Evolutionary conservation across 768 basidiomycete species (phyloP), one percentile per base, ranked within the genome.

Genomic region (Dioszegia crocea): DNA sequence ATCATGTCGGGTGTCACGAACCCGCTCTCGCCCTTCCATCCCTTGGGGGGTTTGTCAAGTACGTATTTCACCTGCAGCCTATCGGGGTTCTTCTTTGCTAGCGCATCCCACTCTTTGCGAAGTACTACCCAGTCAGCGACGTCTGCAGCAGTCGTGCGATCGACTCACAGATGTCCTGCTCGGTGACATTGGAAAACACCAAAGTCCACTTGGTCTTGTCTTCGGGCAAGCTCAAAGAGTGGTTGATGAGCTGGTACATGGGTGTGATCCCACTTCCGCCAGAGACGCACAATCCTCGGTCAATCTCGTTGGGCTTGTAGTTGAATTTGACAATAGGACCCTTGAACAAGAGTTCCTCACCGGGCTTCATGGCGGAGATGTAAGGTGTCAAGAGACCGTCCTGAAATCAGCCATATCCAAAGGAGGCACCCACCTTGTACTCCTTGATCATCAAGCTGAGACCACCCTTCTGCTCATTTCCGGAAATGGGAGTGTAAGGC

Each of bases 121-220:
- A 78, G 52, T 17, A 78, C 76, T 77, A 41, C 24, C 16, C 16
- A 11, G 31, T 53, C 16, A 53, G 50, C 58, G 16, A 5, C 14
- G 46, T 26, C 19, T 14, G 12, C 19, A n/a, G 24, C 33, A 2
- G 17, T n/a, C 2, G 49, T 14, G 21, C 23, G 17, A 24, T 19
- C 19, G 31, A 27, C 71, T 88, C 83, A 52, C 86, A 85, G 61
- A 99, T 96, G 74, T 99, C 96, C 53, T 83, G 81, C 74, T 91
- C 89, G 14, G 90, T 84, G 38, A 91, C 83, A 76, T 98, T 98
- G 38, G 89, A 86, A 78, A 88, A 98, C 67, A 99, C 79, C 56
- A 98, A 81, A 46, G 86, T 94, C 81, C 90, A 96, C 69, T 91
- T 91, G 61, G 96, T 97, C 80, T 86, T 90, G 84, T 98, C 96